These are phyloP conservation scores for Debaryomyces prosopidis DNA, from an alignment of 805 yeast species.

Conservation along the genomic window DNA sequence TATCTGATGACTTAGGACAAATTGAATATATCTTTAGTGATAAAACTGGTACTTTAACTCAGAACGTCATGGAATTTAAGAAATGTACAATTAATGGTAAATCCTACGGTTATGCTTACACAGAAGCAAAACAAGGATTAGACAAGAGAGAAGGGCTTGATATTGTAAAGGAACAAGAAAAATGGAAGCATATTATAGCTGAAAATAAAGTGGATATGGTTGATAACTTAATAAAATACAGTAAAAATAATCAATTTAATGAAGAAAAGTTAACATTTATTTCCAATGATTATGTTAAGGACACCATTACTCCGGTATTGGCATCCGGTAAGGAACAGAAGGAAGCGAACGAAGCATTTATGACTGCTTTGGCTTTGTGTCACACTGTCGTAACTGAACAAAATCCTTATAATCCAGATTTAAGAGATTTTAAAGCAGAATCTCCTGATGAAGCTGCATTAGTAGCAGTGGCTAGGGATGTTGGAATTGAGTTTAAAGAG, in stretches of 20 bases:
- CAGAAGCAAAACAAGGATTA: constrained; percentile 75
- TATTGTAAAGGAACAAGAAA: constrained; percentile 47
- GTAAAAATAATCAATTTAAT: constrained; percentile 48
- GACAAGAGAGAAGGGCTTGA: constrained; percentile 66
- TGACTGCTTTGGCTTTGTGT: constrained; percentile 68
- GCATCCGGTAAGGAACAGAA: constrained; percentile 34
- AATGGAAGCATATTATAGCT: constrained; percentile 41
- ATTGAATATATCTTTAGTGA: constrained; percentile 81
- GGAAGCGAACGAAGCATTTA: constrained; percentile 54
- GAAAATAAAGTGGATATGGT: constrained; percentile 51
- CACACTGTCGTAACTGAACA: constrained; percentile 72
- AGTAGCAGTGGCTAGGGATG: constrained; percentile 72
- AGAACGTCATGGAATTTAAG: constrained; percentile 79
- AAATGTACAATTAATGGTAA: constrained; percentile 71
- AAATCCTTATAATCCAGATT: constrained; percentile 36
- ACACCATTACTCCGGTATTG: constrained; percentile 40
- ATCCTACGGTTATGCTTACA: constrained; percentile 72
- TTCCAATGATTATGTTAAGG: constrained; percentile 58
- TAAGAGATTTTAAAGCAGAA: constrained; percentile 66
- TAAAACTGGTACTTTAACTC: constrained; percentile 83
- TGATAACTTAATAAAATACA: constrained; percentile 30
- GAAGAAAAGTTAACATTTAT: constrained; percentile 60
- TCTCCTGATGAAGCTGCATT: constrained; percentile 84
- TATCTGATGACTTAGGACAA: constrained; percentile 83
- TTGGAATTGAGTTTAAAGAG: constrained; percentile 64